A percentile compares a stretch with the other conserved stretches of the same genome.
Evolutionary conservation across 2,329 filamentous ascomycete genomes (phyloP).

Genomic region (Ophiosphaerella narmari): DNA sequence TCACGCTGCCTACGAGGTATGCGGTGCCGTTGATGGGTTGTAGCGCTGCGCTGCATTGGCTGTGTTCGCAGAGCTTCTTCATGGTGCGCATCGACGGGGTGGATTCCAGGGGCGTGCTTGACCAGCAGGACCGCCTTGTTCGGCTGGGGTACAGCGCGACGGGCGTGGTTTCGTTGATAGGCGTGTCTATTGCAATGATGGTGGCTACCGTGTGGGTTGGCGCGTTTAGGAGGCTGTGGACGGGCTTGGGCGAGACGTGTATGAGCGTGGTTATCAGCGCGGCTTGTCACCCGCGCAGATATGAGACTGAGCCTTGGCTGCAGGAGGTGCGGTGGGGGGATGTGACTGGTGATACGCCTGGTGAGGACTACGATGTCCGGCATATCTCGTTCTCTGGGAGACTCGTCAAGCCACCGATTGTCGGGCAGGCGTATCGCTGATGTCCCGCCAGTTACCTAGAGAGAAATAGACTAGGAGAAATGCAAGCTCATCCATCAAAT

Average conservation of each 20-base stretch:
- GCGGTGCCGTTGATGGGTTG: constrained; percentile 43
- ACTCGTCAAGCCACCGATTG: constrained; percentile 6
- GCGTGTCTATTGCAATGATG: constrained; percentile 14
- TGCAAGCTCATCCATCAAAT: too few species aligned
- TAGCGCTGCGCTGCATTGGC: constrained; percentile 48
- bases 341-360: constrained; percentile 4
- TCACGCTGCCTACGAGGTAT: constrained; percentile 46
- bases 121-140: constrained; percentile 10
- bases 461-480: too few species aligned
- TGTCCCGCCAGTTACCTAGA: too few species aligned
- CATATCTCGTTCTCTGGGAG: constrained; percentile 15
- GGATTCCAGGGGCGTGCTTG: constrained; percentile 2
- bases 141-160: constrained; percentile 23
- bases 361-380: constrained; percentile 1
- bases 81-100: constrained; percentile 39
- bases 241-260: constrained; percentile 71
- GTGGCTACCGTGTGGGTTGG: constrained; percentile 37
- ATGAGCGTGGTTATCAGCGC: constrained; percentile 54
- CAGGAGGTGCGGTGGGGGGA: constrained; percentile 19
- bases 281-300: constrained; percentile 21
- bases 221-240: constrained; percentile 74
- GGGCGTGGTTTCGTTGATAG: constrained; percentile 20
- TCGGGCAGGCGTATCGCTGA: constrained; percentile 3
- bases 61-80: constrained; percentile 51
- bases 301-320: constrained; percentile 16